Conservation (phyloP, 345 rosid species). For the Turnera subulata region DNA sequence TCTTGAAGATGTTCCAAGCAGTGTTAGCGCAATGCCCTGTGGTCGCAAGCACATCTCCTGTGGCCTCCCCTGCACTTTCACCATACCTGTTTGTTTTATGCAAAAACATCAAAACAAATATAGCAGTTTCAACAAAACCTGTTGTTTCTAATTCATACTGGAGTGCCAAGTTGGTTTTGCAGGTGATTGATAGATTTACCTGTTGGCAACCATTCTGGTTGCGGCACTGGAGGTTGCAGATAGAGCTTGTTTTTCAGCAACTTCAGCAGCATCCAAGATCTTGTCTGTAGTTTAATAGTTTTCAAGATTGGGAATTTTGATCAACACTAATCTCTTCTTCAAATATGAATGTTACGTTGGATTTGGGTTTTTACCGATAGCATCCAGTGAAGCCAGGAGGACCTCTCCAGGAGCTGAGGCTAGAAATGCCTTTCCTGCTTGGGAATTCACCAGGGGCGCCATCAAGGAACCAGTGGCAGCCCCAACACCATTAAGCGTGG, state of each 20-base stretch:
- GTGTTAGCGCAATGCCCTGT: conserved; percentile 65
- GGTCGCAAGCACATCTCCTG: conserved; percentile 65
- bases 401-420: conserved; percentile 85
- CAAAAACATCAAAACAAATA: neutral
- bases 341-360: no score
- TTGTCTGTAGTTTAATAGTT: conserved; percentile 45
- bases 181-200: no score
- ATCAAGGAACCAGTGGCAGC: conserved; percentile 60
- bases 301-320: neutral
- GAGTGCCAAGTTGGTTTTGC: no score
- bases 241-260: conserved; percentile 78
- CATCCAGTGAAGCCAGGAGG: conserved; percentile 81
- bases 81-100: conserved; percentile 63
- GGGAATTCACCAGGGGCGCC: conserved; percentile 66
- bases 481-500: conserved; percentile 61
- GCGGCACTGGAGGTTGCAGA: conserved; percentile 72
- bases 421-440: conserved; percentile 66
- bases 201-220: conserved; percentile 51
- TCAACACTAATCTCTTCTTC: no score
- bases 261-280: conserved; percentile 80
- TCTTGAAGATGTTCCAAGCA: conserved; percentile 76
- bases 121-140: no score
- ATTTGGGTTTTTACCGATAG: conserved; percentile 89
- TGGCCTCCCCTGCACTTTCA: conserved; percentile 77
- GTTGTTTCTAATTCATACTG: no score